Percentiles rank a stretch among this genome's conserved stretches.
These are phyloP conservation scores for Scheffersomyces insectosa DNA, from an alignment of 1,139 yeast species.

Conservation along the genomic window DNA sequence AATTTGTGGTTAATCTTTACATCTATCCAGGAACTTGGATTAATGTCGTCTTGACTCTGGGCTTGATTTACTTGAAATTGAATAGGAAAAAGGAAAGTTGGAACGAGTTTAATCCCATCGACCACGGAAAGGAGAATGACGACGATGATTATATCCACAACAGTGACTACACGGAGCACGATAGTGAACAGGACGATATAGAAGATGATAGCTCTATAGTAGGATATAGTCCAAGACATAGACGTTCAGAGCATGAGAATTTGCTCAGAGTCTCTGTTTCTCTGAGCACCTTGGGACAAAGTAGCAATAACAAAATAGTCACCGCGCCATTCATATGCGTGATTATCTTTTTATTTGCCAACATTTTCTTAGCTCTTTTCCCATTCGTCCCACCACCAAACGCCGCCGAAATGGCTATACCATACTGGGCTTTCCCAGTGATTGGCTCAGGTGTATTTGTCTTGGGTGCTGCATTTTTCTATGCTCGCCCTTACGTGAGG, in stretches of 20 bases:
- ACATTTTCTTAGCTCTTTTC: slow-evolving; percentile 53
- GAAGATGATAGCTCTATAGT: slow-evolving; percentile 1
- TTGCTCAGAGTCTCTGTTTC: neutral
- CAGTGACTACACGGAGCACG: slow-evolving; percentile 6
- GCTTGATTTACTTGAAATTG: slow-evolving; percentile 40
- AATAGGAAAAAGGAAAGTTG: slow-evolving; percentile 32
- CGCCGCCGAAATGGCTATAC: slow-evolving; percentile 30
- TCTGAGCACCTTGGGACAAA: slow-evolving; percentile 3
- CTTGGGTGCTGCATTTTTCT: slow-evolving; percentile 42
- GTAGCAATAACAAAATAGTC: slow-evolving; percentile 9
- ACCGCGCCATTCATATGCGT: slow-evolving; percentile 34
- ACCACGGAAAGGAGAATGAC: slow-evolving; percentile 2
- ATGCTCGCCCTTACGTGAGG: slow-evolving; percentile 8
- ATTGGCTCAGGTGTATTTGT: slow-evolving; percentile 50
- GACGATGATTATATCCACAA: slow-evolving; percentile 3
- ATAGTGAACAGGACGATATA: neutral
- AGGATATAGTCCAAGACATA: neutral
- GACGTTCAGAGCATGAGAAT: neutral
- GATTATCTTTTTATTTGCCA: slow-evolving; percentile 45
- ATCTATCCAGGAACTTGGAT: slow-evolving; percentile 57
- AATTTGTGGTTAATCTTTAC: slow-evolving; percentile 49
- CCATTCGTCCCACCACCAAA: slow-evolving; percentile 59
- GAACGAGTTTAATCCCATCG: slow-evolving; percentile 25
- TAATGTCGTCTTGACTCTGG: slow-evolving; percentile 41
- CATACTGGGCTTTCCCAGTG: slow-evolving; percentile 60